Evolutionary conservation across 331 rosid genomes (phyloP), one percentile per base, ranked within the genome.

Genomic region (Telfairia occidentalis): DNA sequence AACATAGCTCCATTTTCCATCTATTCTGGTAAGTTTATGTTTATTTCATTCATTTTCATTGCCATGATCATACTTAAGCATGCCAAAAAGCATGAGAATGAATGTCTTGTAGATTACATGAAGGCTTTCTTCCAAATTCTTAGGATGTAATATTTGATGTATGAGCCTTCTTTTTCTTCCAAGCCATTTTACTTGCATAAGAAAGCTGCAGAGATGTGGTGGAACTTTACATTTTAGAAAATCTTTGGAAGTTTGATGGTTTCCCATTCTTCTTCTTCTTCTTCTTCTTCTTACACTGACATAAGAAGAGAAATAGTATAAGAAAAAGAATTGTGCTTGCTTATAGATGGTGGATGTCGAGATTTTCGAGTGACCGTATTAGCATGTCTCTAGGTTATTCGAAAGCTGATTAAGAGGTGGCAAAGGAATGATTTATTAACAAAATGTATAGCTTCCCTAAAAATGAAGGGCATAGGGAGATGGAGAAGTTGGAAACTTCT

Each of bases 11-110:
- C 83, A 74, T 90, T 95, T 78, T 74, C 92, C 26, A 83, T 91
- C 74, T 88, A 88, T 83, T 85, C 91, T 73, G 99, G 97, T 95
- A 85, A 80, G 26, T 34, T 55, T 57, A 19, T 38, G 50, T 73
- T 77, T 46, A 3, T 12, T 58, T 19, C 10, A 5, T 32, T 76
- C 45, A 74, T 74, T 74, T 74, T 74, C 34, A 60, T 16, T 16
- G 10, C 28, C 46, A 57, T 74, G 32, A 35, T 38, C 72, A 21
- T 37, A 37, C n/a, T 63, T 18, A 16, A 59, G 19, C 5, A 16
- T 7, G 1, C 43, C 24, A 5, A 60, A 30, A 29, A 13, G 40
- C 40, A 60, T 30, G 67, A 29, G 21, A 61, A 32, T 7, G 21
- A 61, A 32, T 7, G 35, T 57, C 63, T 57, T 26, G 21, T 60